Conservation (phyloP, 2,329 filamentous ascomycete genomes). For the Fonsecaea monophora region DNA sequence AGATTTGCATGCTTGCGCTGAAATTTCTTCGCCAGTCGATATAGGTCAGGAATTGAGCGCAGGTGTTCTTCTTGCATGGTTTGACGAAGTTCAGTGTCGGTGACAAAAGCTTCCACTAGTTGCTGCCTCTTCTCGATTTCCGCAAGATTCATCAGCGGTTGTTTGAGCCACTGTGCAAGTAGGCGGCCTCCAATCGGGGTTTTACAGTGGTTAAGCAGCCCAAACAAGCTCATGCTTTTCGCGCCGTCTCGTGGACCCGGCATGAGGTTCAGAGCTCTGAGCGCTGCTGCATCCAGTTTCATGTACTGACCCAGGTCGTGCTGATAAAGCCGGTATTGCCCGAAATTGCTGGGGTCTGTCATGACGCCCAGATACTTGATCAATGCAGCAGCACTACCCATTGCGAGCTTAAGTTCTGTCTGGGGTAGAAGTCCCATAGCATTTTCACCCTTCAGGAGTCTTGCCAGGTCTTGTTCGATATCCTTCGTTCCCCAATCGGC, state of each 20-base stretch:
- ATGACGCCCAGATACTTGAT: slow-evolving; percentile 94
- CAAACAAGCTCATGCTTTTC: slow-evolving; percentile 97
- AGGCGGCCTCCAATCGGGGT: slow-evolving; percentile 90
- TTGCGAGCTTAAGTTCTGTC: slow-evolving; percentile 91
- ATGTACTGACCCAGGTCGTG: slow-evolving; percentile 97
- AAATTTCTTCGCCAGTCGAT: slow-evolving; percentile 91
- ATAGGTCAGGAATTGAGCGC: slow-evolving; percentile 89
- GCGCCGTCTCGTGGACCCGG: slow-evolving; percentile 90
- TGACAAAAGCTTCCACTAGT: slow-evolving; percentile 91
- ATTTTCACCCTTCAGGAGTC: slow-evolving; percentile 85
- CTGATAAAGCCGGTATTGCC: slow-evolving; percentile 95
- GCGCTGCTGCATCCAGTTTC: slow-evolving; percentile 93
- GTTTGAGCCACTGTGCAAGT: slow-evolving; percentile 95
- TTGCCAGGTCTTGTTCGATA: slow-evolving; percentile 91
- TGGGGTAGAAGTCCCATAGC: slow-evolving; percentile 79
- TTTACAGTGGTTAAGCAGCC: slow-evolving; percentile 95
- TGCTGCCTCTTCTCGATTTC: slow-evolving; percentile 93
- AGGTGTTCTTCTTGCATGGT: slow-evolving; percentile 97
- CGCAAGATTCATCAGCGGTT: slow-evolving; percentile 87
- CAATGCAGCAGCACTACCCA: slow-evolving; percentile 90
- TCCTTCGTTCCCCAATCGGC: slow-evolving; percentile 86
- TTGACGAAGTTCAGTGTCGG: slow-evolving; percentile 89
- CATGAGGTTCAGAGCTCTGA: slow-evolving; percentile 96
- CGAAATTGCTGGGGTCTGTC: slow-evolving; percentile 92
- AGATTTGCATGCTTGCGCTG: slow-evolving; percentile 88